phyloP scores from a whole-genome alignment of 1,139 yeast genomes.

The Suhomyces yuchorum region DNA sequence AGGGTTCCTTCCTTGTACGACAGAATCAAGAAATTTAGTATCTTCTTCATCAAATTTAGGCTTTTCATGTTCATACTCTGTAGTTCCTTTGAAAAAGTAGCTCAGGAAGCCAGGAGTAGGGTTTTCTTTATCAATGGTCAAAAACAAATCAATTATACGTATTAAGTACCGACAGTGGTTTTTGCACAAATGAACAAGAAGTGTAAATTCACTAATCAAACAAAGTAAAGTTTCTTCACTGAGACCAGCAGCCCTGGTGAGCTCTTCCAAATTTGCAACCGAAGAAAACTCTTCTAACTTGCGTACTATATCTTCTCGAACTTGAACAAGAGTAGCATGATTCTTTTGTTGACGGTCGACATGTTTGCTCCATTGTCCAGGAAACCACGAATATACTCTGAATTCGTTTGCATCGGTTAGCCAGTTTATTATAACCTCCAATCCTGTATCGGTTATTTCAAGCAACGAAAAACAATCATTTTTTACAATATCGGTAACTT shows the following conservation, averaged over 20 bases:
- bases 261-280: slow-evolving; percentile 18
- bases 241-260: slow-evolving; percentile 16
- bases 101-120: slow-evolving; percentile 27
- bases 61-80: slow-evolving; percentile 1
- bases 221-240: slow-evolving; percentile 33
- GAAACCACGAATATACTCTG: slow-evolving; percentile 26
- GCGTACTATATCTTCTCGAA: slow-evolving; percentile 13
- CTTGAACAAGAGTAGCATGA: slow-evolving; percentile 20
- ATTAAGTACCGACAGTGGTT: slow-evolving; percentile 21
- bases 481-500: slow-evolving; percentile 25
- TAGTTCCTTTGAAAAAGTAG: slow-evolving; percentile 2
- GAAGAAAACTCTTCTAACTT: slow-evolving; percentile 18
- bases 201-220: slow-evolving; percentile 31
- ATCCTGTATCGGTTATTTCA: slow-evolving; percentile 21
- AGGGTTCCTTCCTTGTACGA: slow-evolving; percentile 28
- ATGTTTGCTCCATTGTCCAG: slow-evolving; percentile 19
- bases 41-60: slow-evolving; percentile 8
- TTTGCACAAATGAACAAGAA: slow-evolving; percentile 26
- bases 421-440: slow-evolving; percentile 29
- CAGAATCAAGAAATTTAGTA: slow-evolving; percentile 16
- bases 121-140: slow-evolving; percentile 29
- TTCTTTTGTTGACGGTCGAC: slow-evolving; percentile 20
- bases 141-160: slow-evolving; percentile 28
- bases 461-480: slow-evolving; percentile 24
- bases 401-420: slow-evolving; percentile 33